Base-by-base conservation (phyloP, 495 filamentous ascomycete species). In the Trichocladium uniseriatum region DNA sequence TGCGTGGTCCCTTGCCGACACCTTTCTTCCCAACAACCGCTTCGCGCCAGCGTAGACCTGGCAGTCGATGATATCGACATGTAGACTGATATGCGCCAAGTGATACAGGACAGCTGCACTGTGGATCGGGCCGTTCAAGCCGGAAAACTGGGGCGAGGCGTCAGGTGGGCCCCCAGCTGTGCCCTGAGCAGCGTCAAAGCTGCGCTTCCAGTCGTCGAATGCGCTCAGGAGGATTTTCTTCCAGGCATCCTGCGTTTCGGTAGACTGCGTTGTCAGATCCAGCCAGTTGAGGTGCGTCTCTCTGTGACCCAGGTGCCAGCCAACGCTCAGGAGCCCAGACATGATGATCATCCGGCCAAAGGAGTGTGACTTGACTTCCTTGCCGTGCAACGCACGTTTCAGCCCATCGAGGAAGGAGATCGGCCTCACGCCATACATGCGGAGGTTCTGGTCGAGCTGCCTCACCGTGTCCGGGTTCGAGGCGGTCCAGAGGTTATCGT, bases 311-410 rank as follows among this genome's bases (percentile, higher is more conserved):
- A 97, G 83, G 58, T 97, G 91, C 90, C 90, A 97, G 54, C 84
- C 88, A 19, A 97, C 87, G 53, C 86, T 94, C 18, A 98, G 71
- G 36, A 98, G 70, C 0, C 92, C 92, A 10, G 89, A 87, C 87
- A 98, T 96, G 48, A 98, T 77, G 53, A 95, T 91, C 43, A 84
- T 94, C 24, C 92, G 80, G 14, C 92, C 92, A 61, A 97, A 98
- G 0, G 86, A 80, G 55, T 97, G 95, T 1, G 92, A 97, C 46
- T 81, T 78, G 20, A 98, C 92, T 40, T 80, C 79, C 54, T 95
- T 82, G 4, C 86, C 87, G 49, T 94, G 94, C 10, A 98, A 69
- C 0, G 90, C 95, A 41, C 82, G 78, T 65, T 92, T 95, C 16
- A 98, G 70, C 1, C 87, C 90, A 49, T 97, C 91, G 0, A 96